Evolutionary conservation across 805 yeast genomes (phyloP).

Genomic region (Saitoella complicata): DNA sequence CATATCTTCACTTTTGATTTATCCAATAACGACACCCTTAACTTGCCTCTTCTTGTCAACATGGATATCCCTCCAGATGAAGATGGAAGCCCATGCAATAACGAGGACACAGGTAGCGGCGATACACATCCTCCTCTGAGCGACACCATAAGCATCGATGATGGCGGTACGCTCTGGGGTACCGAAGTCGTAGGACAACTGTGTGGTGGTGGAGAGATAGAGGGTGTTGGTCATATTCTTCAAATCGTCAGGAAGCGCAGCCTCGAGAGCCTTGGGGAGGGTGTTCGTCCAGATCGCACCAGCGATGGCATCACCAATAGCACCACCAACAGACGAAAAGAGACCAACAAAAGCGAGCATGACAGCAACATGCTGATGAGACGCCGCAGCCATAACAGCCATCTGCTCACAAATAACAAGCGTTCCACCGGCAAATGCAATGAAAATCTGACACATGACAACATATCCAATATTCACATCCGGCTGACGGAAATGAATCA

Average conservation of each 20-base stretch:
- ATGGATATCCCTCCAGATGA: conserved; percentile 1
- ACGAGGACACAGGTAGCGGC: conserved; percentile 5
- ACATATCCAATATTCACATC: conserved; percentile 33
- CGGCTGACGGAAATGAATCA: conserved; percentile 35
- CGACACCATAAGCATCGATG: conserved; percentile 9
- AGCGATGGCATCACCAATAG: conserved; percentile 39
- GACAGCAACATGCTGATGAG: conserved; percentile 42
- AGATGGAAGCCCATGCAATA: neutral
- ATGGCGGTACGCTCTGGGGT: conserved; percentile 26
- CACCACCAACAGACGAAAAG: conserved; percentile 38
- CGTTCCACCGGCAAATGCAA: conserved; percentile 51
- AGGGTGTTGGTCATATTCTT: conserved; percentile 6
- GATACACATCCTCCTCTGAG: conserved; percentile 9
- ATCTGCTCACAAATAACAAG: conserved; percentile 42
- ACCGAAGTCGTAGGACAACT: conserved; percentile 31
- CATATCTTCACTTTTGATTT: neutral
- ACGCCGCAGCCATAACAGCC: conserved; percentile 37
- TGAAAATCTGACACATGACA: conserved; percentile 41
- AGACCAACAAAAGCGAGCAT: conserved; percentile 35
- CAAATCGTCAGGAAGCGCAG: conserved; percentile 17
- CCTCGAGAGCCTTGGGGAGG: conserved; percentile 16
- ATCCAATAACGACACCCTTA: conserved; percentile 18
- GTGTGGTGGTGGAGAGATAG: conserved; percentile 3
- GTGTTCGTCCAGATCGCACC: conserved; percentile 43
- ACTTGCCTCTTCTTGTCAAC: conserved; percentile 1